Evolutionary conservation across 768 basidiomycete genomes (phyloP).

Genomic region (Floccularia luteovirens): DNA sequence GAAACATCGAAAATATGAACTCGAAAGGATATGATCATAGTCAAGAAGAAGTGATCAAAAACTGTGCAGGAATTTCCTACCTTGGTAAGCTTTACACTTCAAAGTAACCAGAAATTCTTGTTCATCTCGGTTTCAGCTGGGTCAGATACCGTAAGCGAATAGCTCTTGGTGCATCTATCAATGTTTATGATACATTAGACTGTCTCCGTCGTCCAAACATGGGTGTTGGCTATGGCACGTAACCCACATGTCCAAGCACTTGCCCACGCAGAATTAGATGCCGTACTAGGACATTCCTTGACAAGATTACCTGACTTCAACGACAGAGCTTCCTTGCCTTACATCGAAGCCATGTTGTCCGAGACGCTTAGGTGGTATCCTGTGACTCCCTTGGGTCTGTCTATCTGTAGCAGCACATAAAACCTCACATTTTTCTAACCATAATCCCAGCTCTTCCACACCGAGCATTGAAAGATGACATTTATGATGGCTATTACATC

Average conservation of each 20-base stretch:
- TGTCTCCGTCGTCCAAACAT: conserved; percentile 1
- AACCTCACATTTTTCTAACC: background rate
- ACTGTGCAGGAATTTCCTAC: conserved; percentile 33
- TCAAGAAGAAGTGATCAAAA: conserved; percentile 26
- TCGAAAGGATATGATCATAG: conserved; percentile 9
- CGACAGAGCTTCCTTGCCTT: conserved; percentile 31
- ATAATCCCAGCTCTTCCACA: conserved; percentile 30
- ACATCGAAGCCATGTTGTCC: conserved; percentile 32
- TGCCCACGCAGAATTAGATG: conserved; percentile 37
- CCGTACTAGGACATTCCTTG: conserved; percentile 25
- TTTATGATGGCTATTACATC: conserved; percentile 17
- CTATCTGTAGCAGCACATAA: background rate
- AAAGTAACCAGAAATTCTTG: background rate
- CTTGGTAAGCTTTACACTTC: conserved; percentile 18
- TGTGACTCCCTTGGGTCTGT: conserved; percentile 26
- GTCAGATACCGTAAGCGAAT: conserved; percentile 17
- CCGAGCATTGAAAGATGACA: conserved; percentile 20
- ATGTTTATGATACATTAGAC: background rate
- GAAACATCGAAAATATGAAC: conserved; percentile 14
- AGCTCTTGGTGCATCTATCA: background rate
- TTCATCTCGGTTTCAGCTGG: conserved; percentile 16
- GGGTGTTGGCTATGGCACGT: conserved; percentile 17
- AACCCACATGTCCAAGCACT: conserved; percentile 32
- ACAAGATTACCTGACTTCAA: conserved; percentile 33
- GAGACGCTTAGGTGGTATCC: conserved; percentile 35